phyloP scores from a whole-genome alignment of 2,329 filamentous ascomycete species.

The Fusarium sacchari region DNA sequence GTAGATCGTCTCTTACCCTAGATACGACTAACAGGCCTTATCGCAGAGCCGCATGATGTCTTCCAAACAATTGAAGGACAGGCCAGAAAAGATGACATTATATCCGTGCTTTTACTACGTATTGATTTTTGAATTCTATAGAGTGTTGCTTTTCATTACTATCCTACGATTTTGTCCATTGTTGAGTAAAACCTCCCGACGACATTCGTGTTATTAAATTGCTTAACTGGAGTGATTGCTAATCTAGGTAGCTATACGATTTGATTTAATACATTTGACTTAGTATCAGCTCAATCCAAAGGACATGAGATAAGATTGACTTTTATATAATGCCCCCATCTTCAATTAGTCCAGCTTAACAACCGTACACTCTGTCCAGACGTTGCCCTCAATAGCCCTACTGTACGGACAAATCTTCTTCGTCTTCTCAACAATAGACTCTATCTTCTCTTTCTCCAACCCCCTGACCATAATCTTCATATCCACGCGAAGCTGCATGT shows the following conservation, averaged over 20 bases:
- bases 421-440: constrained; percentile 7
- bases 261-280: too few species aligned
- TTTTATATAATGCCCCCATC: accelerated
- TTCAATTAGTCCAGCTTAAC: not conserved
- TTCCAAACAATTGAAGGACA: accelerated
- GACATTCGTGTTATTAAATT: too few species aligned
- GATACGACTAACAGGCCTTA: accelerated
- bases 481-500: constrained; percentile 10
- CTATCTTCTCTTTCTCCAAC: not conserved
- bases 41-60: not conserved
- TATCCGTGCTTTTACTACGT: accelerated
- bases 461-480: constrained; percentile 26
- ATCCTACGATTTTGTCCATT: too few species aligned
- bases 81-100: accelerated
- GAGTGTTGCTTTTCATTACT: not conserved
- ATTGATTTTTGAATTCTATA: accelerated
- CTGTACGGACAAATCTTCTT: constrained; percentile 12
- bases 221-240: too few species aligned
- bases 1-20: not conserved
- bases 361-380: constrained; percentile 1
- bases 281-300: not conserved
- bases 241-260: too few species aligned
- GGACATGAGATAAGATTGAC: not conserved
- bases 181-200: too few species aligned
- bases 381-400: not conserved